Conservation (phyloP, 768 basidiomycete genomes). For the Epithele typhae region DNA sequence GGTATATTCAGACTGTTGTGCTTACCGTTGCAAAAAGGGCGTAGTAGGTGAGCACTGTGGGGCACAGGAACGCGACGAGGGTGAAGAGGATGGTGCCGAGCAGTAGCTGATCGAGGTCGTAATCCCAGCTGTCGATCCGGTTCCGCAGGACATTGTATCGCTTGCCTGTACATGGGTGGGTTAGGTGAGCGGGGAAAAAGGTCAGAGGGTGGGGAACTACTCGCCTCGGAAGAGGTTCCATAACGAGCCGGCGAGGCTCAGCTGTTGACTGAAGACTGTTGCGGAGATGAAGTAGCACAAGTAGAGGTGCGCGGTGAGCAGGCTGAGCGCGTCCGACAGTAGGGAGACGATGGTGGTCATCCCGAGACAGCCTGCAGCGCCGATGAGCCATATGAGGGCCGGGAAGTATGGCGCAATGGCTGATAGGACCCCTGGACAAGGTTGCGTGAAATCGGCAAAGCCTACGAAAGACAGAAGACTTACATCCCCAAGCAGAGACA, state of each 20-base stretch:
- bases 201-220: conserved; percentile 13
- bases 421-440: conserved; percentile 20
- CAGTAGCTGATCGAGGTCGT: conserved; percentile 91
- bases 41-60: conserved; percentile 87
- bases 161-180: conserved; percentile 54
- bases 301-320: conserved; percentile 71
- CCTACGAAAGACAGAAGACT: conserved; percentile 23
- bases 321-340: conserved; percentile 56
- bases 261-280: conserved; percentile 55
- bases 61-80: conserved; percentile 72
- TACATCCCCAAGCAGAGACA: conserved; percentile 70
- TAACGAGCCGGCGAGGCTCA: conserved; percentile 56
- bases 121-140: conserved; percentile 87
- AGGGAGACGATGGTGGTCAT: conserved; percentile 67
- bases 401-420: conserved; percentile 32
- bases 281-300: conserved; percentile 63
- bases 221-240: conserved; percentile 91
- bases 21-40: conserved; percentile 73
- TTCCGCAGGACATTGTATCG: conserved; percentile 82
- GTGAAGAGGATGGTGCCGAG: conserved; percentile 91
- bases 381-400: conserved; percentile 28
- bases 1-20: conserved; percentile 17
- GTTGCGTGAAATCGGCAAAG: too few relatives aligned
- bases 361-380: conserved; percentile 33
- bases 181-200: not conserved